Percentiles rank a stretch among this genome's conserved stretches.
Evolutionary conservation across 768 basidiomycete species (phyloP).

Genomic region (Amanita thiersii): DNA sequence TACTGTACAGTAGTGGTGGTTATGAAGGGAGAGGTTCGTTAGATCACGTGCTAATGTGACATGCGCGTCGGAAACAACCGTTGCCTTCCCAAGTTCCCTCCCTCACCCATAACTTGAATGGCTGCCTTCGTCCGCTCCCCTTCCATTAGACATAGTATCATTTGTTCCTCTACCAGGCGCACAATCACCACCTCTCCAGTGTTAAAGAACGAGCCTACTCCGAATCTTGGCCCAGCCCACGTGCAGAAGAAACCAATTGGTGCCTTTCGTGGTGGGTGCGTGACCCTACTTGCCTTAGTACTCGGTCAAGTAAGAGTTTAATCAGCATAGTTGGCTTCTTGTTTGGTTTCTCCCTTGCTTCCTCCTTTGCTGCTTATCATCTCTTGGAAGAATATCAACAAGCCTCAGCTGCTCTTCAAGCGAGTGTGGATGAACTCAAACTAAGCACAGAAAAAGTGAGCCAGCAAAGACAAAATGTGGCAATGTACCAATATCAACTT

Average conservation of each 20-base stretch:
- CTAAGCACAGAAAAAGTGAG: conserved; percentile 72
- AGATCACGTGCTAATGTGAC: conserved; percentile 3
- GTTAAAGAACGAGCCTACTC: conserved; percentile 33
- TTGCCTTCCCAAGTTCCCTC: neutral
- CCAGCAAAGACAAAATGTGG: neutral
- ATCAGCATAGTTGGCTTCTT: conserved; percentile 75
- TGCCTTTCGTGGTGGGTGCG: conserved; percentile 59
- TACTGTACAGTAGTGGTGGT: conserved; percentile 3
- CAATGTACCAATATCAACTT: neutral
- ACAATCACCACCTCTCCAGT: conserved; percentile 35
- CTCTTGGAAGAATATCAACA: conserved; percentile 86
- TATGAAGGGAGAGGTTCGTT: neutral
- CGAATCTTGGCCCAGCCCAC: conserved; percentile 47
- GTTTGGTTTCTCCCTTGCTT: conserved; percentile 86
- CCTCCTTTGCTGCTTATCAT: conserved; percentile 80
- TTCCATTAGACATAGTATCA: conserved; percentile 11
- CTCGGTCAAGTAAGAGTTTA: conserved; percentile 1
- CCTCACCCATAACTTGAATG: conserved; percentile 20
- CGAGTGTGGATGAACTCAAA: conserved; percentile 83
- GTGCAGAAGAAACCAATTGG: conserved; percentile 71
- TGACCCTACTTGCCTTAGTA: conserved; percentile 8
- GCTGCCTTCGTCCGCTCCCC: conserved; percentile 25
- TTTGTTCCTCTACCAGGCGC: conserved; percentile 18
- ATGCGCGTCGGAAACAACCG: conserved; percentile 6
- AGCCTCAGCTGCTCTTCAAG: conserved; percentile 80